Conservation (phyloP, 306 rosid genomes). For the Canavalia gladiata region DNA sequence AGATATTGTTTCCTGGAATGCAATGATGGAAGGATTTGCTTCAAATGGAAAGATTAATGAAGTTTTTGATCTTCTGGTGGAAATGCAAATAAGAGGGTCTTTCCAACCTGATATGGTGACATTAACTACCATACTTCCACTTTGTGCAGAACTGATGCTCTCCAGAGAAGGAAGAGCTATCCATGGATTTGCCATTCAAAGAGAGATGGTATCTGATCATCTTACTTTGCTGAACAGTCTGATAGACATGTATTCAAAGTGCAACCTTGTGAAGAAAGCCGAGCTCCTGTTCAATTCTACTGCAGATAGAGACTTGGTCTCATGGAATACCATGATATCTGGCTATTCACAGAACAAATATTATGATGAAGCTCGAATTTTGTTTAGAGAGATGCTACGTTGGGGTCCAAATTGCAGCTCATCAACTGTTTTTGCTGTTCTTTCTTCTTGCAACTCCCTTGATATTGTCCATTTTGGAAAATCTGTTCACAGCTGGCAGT, state of each 20-base stretch:
- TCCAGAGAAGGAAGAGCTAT: slow-evolving; percentile 60
- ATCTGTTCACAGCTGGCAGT: slow-evolving; percentile 70
- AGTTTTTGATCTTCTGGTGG: slow-evolving; percentile 57
- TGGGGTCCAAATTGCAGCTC: slow-evolving; percentile 48
- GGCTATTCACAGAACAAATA: slow-evolving; percentile 66
- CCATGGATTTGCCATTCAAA: slow-evolving; percentile 62
- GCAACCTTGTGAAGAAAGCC: slow-evolving; percentile 54
- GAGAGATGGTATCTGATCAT: slow-evolving; percentile 50
- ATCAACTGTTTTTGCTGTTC: slow-evolving; percentile 58
- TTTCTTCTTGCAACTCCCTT: slow-evolving; percentile 61
- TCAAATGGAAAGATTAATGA: slow-evolving; percentile 54
- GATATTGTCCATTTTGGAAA: slow-evolving; percentile 57
- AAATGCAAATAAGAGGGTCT: slow-evolving; percentile 57
- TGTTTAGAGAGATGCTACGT: slow-evolving; percentile 57
- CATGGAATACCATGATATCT: slow-evolving; percentile 73
- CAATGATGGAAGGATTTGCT: slow-evolving; percentile 66
- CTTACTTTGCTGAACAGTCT: slow-evolving; percentile 54
- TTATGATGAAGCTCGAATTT: slow-evolving; percentile 54
- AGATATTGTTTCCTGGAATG: slow-evolving; percentile 68
- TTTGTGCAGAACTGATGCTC: slow-evolving; percentile 56
- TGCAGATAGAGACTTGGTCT: slow-evolving; percentile 58
- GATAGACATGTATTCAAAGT: slow-evolving; percentile 66
- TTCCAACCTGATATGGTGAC: slow-evolving; percentile 59
- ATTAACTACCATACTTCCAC: slow-evolving; percentile 50
- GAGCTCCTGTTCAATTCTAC: slow-evolving; percentile 56